Evolutionary conservation across 495 filamentous ascomycete species (phyloP), one percentile per base, ranked within the genome.

Genomic region (Pseudoneurospora amorphoporcata): DNA sequence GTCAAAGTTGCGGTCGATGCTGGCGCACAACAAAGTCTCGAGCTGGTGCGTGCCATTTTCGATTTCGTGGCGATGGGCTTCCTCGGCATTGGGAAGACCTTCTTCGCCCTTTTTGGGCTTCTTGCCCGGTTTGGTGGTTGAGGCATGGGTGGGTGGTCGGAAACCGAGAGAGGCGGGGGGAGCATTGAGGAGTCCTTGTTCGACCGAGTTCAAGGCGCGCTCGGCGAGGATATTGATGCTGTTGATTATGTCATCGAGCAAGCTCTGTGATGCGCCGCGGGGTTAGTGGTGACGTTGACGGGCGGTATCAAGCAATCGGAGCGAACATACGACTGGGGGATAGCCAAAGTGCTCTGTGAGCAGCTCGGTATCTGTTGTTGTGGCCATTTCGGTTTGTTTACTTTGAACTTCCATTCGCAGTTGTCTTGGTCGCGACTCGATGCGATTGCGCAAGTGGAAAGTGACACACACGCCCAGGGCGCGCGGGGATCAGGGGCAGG

Each of bases 181-280:
- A 8, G 91, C 89, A 65, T 85, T 85, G 43, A 94, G 83, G 29
- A 98, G 88, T 8, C 92, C 92, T 69, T 87, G 86, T 80, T 99
- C 95, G 73, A 98, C 87, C 73, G 89, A 90, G 73, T 92, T 90
- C 74, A 97, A 89, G 70, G 93, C 93, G 77, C 89, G 89, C 81
- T 94, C 95, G 76, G 93, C 89, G 76, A 98, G 85, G 71, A 92
- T 91, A 84, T 98, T 98, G 77, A 97, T 89, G 73, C 90, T 90
- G 85, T 99, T 98, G 83, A 98, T 97, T 73, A 99, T 92, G 79
- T 98, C 95, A 86, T 99, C 95, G 79, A 99, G 90, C 32, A 99
- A 88, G 73, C 91, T 91, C 94, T 97, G 76, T 37, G 42, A 47
- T 40, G 40, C 32, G 43, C 9, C 39, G 61, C 37, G 69, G 69